Evolutionary conservation across 1,139 yeast species (phyloP), one percentile per base, ranked within the genome.

Genomic region (Magnusiomyces sp.): DNA sequence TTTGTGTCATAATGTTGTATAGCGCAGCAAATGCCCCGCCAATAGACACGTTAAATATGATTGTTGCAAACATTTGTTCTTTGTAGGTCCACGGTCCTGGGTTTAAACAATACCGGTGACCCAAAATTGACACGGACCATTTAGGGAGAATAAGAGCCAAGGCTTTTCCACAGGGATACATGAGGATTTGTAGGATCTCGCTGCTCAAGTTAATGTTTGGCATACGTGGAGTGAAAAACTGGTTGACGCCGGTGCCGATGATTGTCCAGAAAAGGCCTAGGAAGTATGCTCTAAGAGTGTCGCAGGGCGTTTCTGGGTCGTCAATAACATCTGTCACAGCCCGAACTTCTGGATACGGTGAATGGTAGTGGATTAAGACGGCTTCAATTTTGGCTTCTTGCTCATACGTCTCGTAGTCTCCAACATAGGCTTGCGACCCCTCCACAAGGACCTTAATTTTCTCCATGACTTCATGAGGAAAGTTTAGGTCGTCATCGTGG

Each of bases 51-150:
- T 52, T 50, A 36, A 56, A 54, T 29, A 58, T 57, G 34, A 58
- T 49, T 2, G 83, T 74, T 2, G 79, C 68, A 53, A 79, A 68
- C 81, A 79, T 79, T 68, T 82, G 87, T 60, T 83, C 90, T 61
- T 83, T 83, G 59, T 69, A 73, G 32, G 75, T 69, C 84, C 86
- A 83, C 5, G 80, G 80, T 7, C 82, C 81, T 1, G 81, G 80
- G 63, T 80, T 73, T 58, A 77, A 57, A 48, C 75, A 62, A 57
- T 63, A 52, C 50, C 68, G 67, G 47, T 54, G 60, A 41, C 70
- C 75, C 56, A 65, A 65, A 55, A 61, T 63, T 31, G 60, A 70
- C 59, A 77, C 60, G 14, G 71, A 73, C 72, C 73, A 68, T 49
- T 71, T 71, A 9, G 86, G 86, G 10, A 80, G 51, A 23, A 23